phyloP scores from a whole-genome alignment of 805 yeast species.

The Dipodascopsis tothii region DNA sequence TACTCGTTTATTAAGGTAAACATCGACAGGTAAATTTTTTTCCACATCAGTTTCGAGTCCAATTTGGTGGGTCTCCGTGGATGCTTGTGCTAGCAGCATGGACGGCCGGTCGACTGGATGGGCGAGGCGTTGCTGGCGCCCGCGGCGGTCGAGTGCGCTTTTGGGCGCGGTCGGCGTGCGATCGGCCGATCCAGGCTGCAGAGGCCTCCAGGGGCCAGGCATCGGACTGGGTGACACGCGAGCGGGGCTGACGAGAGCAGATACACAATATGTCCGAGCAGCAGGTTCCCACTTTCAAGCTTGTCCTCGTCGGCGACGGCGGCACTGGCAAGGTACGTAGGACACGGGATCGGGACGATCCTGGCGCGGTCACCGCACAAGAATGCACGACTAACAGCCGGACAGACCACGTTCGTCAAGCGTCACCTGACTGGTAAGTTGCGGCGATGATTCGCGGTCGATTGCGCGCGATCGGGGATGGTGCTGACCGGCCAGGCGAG shows the following conservation, averaged over 20 bases:
- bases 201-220: too few species aligned
- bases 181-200: too few species aligned
- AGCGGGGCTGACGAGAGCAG: too few species aligned
- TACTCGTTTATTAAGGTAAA: too few species aligned
- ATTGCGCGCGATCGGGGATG: neutral
- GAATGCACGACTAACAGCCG: too few species aligned
- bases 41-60: too few species aligned
- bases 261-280: slow-evolving; percentile 21
- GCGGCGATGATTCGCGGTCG: neutral
- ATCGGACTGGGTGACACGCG: too few species aligned
- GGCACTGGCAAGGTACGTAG: slow-evolving; percentile 91
- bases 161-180: too few species aligned
- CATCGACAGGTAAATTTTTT: too few species aligned
- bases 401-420: slow-evolving; percentile 96
- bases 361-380: neutral
- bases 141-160: too few species aligned
- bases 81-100: neutral
- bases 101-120: neutral
- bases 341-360: neutral
- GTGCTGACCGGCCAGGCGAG: slow-evolving; percentile 51
- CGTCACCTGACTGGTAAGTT: slow-evolving; percentile 75
- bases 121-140: neutral
- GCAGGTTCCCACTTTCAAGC: slow-evolving; percentile 88
- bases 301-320: slow-evolving; percentile 99
- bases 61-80: too few species aligned